Evolutionary conservation across 441 rosid species (phyloP).

Genomic region (Populus hybrid): DNA sequence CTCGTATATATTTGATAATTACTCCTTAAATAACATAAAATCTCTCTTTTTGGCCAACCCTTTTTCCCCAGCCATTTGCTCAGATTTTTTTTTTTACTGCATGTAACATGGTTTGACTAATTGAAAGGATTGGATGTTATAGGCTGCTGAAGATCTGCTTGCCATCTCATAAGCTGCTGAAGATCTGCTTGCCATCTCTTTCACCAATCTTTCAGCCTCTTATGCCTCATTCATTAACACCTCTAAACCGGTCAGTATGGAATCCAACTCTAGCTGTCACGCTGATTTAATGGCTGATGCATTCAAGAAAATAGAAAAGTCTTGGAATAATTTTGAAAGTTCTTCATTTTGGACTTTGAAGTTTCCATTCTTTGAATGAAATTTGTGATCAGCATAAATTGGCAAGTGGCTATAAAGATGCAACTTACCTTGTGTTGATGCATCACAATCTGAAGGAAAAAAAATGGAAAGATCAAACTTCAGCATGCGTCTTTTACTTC

Average conservation of each 20-base stretch:
- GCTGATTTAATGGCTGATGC: not conserved
- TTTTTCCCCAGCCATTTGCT: too few species aligned
- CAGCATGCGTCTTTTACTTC: not conserved
- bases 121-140: not conserved
- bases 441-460: not conserved
- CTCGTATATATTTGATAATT: not conserved
- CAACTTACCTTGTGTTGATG: not conserved
- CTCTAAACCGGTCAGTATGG: too few species aligned
- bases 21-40: not conserved
- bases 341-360: not conserved
- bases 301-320: not conserved
- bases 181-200: not conserved
- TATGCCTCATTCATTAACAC: not conserved
- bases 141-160: not conserved
- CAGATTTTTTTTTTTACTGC: too few species aligned
- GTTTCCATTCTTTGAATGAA: not conserved
- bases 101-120: too few species aligned
- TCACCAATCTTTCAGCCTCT: not conserved
- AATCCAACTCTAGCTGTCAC: too few species aligned
- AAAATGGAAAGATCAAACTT: not conserved
- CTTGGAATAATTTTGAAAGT: not conserved
- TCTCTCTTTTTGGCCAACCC: not conserved
- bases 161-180: not conserved
- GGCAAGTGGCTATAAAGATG: not conserved
- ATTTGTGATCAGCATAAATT: not conserved